Evolutionary conservation across 371 early-diverging fungal genomes (phyloP), one percentile per base, ranked within the genome.

Genomic region (Circinella umbellata): DNA sequence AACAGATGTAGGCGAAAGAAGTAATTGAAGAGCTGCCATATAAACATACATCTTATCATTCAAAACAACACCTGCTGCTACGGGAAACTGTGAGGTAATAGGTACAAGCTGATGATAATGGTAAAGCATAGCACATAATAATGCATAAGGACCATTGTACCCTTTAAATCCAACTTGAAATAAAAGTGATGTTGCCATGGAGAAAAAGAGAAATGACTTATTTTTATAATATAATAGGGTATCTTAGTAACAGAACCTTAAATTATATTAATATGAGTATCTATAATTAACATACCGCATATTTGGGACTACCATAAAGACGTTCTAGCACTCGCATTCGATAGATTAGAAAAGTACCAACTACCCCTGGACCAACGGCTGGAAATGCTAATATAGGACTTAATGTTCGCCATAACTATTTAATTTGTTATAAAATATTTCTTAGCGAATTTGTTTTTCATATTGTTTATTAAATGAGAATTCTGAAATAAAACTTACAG

Each of bases 271-370:
- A 27, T 27, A 27, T 27, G 27, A 27, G 27, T 27, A 27, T 27
- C 27, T 38, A 13, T 3, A n/a, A 27, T 34, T 7, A 10, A 63
- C 74, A 61, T 88, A 85, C 90, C 46, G 80, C 85, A 72, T 88
- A 93, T 79, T 92, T 92, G 15, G 81, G 71, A 18, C 88, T 84
- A 17, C 92, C 91, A 81, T 85, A 92, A 38, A 86, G 89, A 47
- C 92, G 90, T 71, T 93, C 94, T 35, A 92, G 78, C 35, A 88
- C 77, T 20, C 92, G 86, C 71, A 91, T 80, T 27, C 89, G 85
- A 71, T 92, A 90, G 9, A 89, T 76, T 47, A 93, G 76, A 63
- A 89, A 77, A 17, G 88, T 85, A 9, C 91, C 92, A 62, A 89
- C 83, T 1, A 92, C 79, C 34, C 90, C 75, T 15, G 69, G 91